A percentile compares a stretch with the other conserved stretches of the same genome.
Conservation (phyloP, 1,139 yeast genomes). For the Kodamaea fungicola region DNA sequence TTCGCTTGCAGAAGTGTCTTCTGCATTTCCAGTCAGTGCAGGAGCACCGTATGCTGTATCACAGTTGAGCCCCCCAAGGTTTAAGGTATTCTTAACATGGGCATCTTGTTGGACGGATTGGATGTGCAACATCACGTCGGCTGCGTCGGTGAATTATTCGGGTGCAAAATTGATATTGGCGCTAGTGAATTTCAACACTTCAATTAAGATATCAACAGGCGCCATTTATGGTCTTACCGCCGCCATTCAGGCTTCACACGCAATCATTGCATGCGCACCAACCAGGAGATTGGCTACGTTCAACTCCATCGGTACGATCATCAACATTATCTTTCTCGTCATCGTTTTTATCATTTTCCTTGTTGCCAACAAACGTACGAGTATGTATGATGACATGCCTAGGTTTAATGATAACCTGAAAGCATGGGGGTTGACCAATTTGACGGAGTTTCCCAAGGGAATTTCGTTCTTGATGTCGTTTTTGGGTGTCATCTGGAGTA, state of each 20-base stretch:
- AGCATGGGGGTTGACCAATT: conserved; percentile 60
- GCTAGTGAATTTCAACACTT: conserved; percentile 31
- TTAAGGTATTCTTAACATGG: conserved; percentile 49
- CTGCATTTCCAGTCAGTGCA: conserved; percentile 46
- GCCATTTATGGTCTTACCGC: conserved; percentile 25
- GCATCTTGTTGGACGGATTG: conserved; percentile 30
- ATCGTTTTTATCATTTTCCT: conserved; percentile 57
- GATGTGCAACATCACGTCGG: conserved; percentile 52
- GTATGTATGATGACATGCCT: conserved; percentile 28
- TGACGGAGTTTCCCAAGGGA: conserved; percentile 68
- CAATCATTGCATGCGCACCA: conserved; percentile 47
- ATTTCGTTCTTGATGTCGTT: conserved; percentile 58
- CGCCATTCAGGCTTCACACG: conserved; percentile 49
- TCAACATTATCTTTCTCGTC: conserved; percentile 49
- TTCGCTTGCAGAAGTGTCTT: conserved; percentile 46
- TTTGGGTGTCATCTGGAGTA: conserved; percentile 70
- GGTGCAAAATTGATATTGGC: conserved; percentile 62
- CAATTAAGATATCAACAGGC: conserved; percentile 17
- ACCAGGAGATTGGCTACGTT: conserved; percentile 57
- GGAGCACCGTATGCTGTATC: conserved; percentile 50
- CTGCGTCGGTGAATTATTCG: conserved; percentile 64
- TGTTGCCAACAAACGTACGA: conserved; percentile 50
- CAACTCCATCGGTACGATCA: conserved; percentile 51
- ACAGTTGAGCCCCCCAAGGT: conserved; percentile 52
- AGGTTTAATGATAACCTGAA: conserved; percentile 48